These are phyloP conservation scores for Eucalyptus caleyi DNA, from an alignment of 345 rosid species.

Conservation along the genomic window DNA sequence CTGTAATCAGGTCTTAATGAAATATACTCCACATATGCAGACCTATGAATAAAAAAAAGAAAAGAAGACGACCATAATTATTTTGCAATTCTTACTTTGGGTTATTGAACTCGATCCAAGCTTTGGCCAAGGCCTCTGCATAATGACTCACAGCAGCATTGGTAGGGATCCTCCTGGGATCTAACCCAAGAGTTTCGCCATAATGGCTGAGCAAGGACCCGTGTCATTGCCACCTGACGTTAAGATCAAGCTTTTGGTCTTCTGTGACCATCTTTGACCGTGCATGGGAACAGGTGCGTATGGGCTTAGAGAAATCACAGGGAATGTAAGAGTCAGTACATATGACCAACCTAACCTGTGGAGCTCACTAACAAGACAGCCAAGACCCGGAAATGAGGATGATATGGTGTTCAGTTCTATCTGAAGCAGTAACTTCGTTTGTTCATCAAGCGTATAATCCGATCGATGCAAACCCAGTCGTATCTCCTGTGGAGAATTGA, in stretches of 20 bases:
- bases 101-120: constrained; percentile 77
- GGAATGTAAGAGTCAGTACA: not conserved
- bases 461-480: constrained; percentile 91
- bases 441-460: constrained; percentile 94
- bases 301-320: not conserved
- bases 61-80: not conserved
- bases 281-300: not conserved
- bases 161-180: constrained; percentile 47
- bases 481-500: constrained; percentile 45
- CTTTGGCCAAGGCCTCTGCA: constrained; percentile 74
- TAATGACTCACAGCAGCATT: constrained; percentile 38
- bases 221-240: not conserved
- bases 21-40: no score
- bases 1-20: no score
- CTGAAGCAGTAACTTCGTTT: constrained; percentile 86
- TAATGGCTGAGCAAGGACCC: constrained; percentile 63
- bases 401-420: constrained; percentile 91
- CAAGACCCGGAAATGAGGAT: constrained; percentile 72
- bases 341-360: constrained; percentile 43
- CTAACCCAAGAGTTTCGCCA: constrained; percentile 62
- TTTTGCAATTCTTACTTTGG: constrained; percentile 36
- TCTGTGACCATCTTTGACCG: not conserved
- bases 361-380: constrained; percentile 68
- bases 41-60: no score
- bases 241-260: not conserved